A percentile compares a stretch with the other conserved stretches of the same genome.
Evolutionary conservation across 805 yeast species (phyloP).

Genomic region (Myxozyma lipomycoides): DNA sequence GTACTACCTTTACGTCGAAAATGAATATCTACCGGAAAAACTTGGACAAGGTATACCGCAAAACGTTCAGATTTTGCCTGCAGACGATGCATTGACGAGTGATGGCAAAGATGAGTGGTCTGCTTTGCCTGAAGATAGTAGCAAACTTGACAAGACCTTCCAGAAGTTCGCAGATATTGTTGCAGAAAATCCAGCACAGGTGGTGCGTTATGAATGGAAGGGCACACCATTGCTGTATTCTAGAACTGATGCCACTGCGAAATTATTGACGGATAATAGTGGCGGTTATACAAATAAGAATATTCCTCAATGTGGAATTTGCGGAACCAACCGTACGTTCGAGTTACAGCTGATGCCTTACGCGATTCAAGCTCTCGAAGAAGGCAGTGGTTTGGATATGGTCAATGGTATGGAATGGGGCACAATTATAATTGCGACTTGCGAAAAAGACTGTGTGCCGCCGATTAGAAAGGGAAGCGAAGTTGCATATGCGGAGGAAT

Average conservation of each 20-base stretch:
- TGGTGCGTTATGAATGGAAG: conserved; percentile 75
- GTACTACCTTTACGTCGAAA: conserved; percentile 28
- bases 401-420: conserved; percentile 97
- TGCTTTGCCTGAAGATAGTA: conserved; percentile 27
- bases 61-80: conserved; percentile 12
- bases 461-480: conserved; percentile 51
- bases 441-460: conserved; percentile 60
- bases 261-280: conserved; percentile 32
- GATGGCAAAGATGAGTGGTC: conserved; percentile 23
- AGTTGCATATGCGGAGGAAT: conserved; percentile 79
- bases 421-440: conserved; percentile 78
- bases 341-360: conserved; percentile 96
- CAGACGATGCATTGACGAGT: conserved; percentile 24
- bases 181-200: conserved; percentile 80
- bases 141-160: conserved; percentile 64
- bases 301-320: conserved; percentile 64
- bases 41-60: conserved; percentile 5
- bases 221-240: conserved; percentile 76
- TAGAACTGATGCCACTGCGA: conserved; percentile 53
- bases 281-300: conserved; percentile 29
- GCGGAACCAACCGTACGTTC: conserved; percentile 49
- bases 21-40: conserved; percentile 21
- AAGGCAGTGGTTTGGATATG: conserved; percentile 42
- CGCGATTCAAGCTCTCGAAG: conserved; percentile 77
- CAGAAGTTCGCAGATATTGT: conserved; percentile 72